Evolutionary conservation across 1,284 basidiomycete genomes (phyloP), one percentile per base, ranked within the genome.

Genomic region (Clitocybe nebularis): DNA sequence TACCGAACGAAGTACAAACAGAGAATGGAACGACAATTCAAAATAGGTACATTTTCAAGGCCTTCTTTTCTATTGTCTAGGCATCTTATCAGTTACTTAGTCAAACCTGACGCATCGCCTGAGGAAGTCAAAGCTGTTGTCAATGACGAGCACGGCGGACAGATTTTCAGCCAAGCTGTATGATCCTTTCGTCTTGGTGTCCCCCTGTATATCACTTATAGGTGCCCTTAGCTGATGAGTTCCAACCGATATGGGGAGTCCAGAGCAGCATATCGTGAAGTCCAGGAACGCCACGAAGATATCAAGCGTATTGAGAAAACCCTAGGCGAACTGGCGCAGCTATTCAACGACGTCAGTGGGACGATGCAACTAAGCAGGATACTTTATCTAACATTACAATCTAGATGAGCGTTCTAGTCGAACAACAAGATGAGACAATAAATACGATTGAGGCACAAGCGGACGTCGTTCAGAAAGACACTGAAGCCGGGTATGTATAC

Each of bases 91-190:
- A n/a, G n/a, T 44, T 25, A 46, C 48, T 0, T 50, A 84, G 93
- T 96, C 48, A 97, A 97, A 68, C 95, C 94, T 13, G 88, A 96
- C 65, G 95, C 95, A 5, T 82, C 92, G 4, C 88, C 89, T 3
- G 90, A 93, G 48, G 95, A 99, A 67, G 76, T 99, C 53, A 75
- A 78, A 51, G 84, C 90, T 13, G 88, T 92, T 22, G 85, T 94
- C 19, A 84, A 89, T 47, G 89, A 94, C 59, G 86, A 93, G 51
- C 81, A 84, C 44, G 81, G 81, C 40, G 80, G 79, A 16, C 93
- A 97, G 62, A 89, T 99, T 51, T 99, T 99, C 74, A 85, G 85
- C 46, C 93, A 98, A 71, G 94, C 95, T 48, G 87, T 94, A 53
- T 48, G 82, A 74, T 11, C 7, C 14, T 34, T 32, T 25, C 29